Conservation (phyloP, 345 rosid genomes). For the Acer saccharum region DNA sequence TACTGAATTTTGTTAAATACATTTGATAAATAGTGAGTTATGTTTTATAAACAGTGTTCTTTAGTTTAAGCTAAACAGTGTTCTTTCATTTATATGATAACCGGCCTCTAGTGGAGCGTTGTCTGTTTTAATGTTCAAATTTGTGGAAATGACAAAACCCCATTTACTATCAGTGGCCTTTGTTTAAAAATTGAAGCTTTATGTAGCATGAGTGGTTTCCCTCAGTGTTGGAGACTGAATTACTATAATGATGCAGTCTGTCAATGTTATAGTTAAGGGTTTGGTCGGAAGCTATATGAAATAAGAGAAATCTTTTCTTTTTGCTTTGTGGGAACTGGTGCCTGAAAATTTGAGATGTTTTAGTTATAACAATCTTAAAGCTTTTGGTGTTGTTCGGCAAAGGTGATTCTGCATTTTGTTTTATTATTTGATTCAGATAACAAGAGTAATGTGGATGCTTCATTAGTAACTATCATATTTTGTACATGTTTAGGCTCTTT, state of each 20-base stretch:
- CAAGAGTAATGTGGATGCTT: background rate
- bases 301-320: background rate
- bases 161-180: background rate
- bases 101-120: background rate
- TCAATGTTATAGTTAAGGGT: background rate
- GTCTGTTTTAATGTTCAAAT: background rate
- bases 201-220: background rate
- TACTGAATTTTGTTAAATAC: background rate
- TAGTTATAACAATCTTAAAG: background rate
- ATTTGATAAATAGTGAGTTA: background rate
- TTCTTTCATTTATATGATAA: too few relatives aligned
- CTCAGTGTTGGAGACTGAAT: background rate
- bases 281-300: background rate
- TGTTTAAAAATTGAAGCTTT: background rate
- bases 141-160: background rate
- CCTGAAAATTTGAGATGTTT: background rate
- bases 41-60: background rate
- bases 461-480: background rate
- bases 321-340: slow-evolving; percentile 2
- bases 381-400: background rate
- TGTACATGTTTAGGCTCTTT: background rate
- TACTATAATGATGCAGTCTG: background rate
- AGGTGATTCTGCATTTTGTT: background rate
- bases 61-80: too few relatives aligned
- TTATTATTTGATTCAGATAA: background rate